Evolutionary conservation across 2,329 filamentous ascomycete species (phyloP), one percentile per base, ranked within the genome.

Genomic region (Talaromyces amestolkiae): DNA sequence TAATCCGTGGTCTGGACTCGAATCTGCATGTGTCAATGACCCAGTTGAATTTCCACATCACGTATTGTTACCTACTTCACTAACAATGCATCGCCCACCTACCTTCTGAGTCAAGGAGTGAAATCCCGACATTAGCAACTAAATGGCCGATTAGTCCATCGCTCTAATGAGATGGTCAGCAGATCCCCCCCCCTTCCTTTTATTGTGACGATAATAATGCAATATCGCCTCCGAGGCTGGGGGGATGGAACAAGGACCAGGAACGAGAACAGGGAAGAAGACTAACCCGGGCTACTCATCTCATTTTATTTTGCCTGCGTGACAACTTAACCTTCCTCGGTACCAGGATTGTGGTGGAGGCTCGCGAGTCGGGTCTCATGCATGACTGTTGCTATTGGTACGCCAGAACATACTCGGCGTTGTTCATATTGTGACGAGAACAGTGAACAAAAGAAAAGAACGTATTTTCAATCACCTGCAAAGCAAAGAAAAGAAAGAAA

Each of bases 391-490:
- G n/a, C 37, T 37, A 39, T 39, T 56, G 31, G 31, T 54, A 35
- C 27, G 24, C 47, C 15, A 27, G 47, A 9, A 31, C 24, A 51
- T 31, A 27, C 47, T 17, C 47, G 27, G 27, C 51, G 51, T 15
- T 54, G n/a, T 35, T 19, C 51, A 22, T 33, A 9, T 35, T 54
- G 51, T 54, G 51, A 54, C 51, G 51, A 35, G 17, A 33, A 54
- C 51, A n/a, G 22, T 7, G 27, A 54, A 19, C 31, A 19, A 4
- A 19, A 54, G 15, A 15, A 27, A 15, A 49, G 19, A 54, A 54
- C n/a, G 31, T 54, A 54, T 35, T 54, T 7, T 56, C 53, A n/a
- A n/a, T 56, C 53, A 56, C 31, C n/a, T 56, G 53, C 53, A 56
- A 19, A 56, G 33, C 24, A 56, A 56, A 22, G 53, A 24, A 37